phyloP scores from a whole-genome alignment of 2,329 filamentous ascomycete species.

The Sphaceloma murrayae region DNA sequence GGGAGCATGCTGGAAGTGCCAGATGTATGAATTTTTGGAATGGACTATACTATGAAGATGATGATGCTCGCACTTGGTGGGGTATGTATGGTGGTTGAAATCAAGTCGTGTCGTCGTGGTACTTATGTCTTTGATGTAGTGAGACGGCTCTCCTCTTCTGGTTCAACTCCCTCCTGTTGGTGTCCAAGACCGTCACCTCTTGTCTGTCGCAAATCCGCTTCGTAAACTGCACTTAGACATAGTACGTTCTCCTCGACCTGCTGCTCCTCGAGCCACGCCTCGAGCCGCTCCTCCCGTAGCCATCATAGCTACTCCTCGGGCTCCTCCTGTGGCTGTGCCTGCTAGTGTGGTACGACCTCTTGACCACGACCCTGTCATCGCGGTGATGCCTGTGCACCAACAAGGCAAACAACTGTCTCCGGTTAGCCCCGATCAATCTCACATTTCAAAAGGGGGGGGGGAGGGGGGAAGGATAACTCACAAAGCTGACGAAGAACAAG shows the following conservation, averaged over 20 bases:
- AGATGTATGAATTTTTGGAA: neutral
- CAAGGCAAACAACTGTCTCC: slow-evolving; percentile 50
- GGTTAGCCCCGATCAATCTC: too few species aligned
- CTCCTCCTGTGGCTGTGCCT: slow-evolving; percentile 35
- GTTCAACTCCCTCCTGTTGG: too few species aligned
- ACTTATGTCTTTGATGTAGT: neutral
- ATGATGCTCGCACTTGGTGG: slow-evolving; percentile 4
- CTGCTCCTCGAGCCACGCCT: slow-evolving; percentile 17
- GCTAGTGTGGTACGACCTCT: slow-evolving; percentile 41
- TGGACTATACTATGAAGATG: slow-evolving; percentile 1
- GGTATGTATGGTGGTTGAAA: slow-evolving; percentile 1
- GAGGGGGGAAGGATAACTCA: slow-evolving; percentile 18
- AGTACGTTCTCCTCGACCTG: slow-evolving; percentile 13
- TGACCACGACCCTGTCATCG: slow-evolving; percentile 42
- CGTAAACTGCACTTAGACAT: slow-evolving; percentile 1
- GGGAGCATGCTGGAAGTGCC: neutral
- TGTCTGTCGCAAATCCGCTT: too few species aligned
- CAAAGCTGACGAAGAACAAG: slow-evolving; percentile 19
- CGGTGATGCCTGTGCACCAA: slow-evolving; percentile 40
- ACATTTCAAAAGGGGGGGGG: too few species aligned
- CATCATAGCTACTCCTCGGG: slow-evolving; percentile 25
- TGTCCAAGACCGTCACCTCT: too few species aligned
- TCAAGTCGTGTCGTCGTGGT: slow-evolving; percentile 9
- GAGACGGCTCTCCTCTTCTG: neutral
- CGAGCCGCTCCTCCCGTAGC: slow-evolving; percentile 20